Evolutionary conservation across 2,329 filamentous ascomycete species (phyloP).

Genomic region (Aphanoascus verrucosus): DNA sequence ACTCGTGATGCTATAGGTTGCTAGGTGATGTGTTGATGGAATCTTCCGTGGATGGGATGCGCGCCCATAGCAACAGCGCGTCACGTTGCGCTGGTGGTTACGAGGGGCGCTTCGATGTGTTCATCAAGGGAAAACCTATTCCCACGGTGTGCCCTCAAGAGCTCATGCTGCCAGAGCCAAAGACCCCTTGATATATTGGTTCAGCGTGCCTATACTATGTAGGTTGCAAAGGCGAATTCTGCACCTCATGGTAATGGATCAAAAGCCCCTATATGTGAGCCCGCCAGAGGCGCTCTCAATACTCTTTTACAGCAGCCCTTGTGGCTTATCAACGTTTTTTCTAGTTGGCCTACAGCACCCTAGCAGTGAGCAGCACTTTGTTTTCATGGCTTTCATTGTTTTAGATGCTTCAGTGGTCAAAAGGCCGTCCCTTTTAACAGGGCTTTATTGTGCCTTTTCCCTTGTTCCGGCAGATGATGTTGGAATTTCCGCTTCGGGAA

Average conservation of each 20-base stretch:
- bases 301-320: not conserved
- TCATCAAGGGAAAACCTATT: not conserved
- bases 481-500: constrained; percentile 1
- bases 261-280: too few species aligned
- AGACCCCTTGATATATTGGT: not conserved
- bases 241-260: too few species aligned
- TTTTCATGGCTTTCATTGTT: not conserved
- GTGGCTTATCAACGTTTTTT: not conserved
- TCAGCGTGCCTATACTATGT: too few species aligned
- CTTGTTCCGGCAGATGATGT: not conserved
- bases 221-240: too few species aligned
- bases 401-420: not conserved
- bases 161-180: not conserved
- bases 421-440: not conserved
- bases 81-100: not conserved
- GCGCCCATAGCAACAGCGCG: not conserved
- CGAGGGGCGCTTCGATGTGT: not conserved
- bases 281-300: too few species aligned
- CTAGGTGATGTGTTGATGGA: not conserved
- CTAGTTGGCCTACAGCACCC: too few species aligned
- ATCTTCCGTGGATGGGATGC: not conserved
- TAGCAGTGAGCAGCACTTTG: not conserved
- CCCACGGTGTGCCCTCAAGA: not conserved
- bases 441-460: not conserved
- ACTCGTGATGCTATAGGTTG: not conserved